Evolutionary conservation across 495 filamentous ascomycete genomes (phyloP).

Genomic region (Penicillium argentinense): DNA sequence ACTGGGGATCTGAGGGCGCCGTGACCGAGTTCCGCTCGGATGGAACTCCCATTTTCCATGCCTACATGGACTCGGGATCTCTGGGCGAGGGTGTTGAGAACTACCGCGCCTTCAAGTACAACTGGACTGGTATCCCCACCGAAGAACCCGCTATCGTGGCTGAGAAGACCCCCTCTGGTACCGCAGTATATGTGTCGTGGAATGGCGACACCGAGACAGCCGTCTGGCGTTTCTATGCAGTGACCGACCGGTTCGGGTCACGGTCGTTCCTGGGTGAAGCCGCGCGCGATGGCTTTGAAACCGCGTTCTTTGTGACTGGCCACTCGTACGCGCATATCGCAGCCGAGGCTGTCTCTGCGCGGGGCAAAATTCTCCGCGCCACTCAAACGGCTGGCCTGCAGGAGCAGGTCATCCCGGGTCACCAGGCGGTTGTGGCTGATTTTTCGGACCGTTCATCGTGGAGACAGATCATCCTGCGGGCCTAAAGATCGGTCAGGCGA

Average conservation of each 20-base stretch:
- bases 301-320: constrained; percentile 21
- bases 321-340: constrained; percentile 5
- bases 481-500: constrained; percentile 1
- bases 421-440: background rate
- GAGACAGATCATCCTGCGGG: constrained; percentile 13
- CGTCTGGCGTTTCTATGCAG: constrained; percentile 38
- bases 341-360: constrained; percentile 19
- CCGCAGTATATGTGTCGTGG: constrained; percentile 41
- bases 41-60: constrained; percentile 48
- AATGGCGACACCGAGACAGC: constrained; percentile 44
- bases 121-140: constrained; percentile 35
- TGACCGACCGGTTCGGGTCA: constrained; percentile 33
- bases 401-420: constrained; percentile 16
- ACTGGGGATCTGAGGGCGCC: constrained; percentile 55
- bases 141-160: constrained; percentile 37
- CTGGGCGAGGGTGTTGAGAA: constrained; percentile 36
- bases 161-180: constrained; percentile 26
- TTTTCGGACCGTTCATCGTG: constrained; percentile 1
- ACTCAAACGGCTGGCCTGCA: constrained; percentile 23
- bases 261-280: constrained; percentile 36
- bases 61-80: constrained; percentile 31
- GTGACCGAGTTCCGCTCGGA: constrained; percentile 53
- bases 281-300: constrained; percentile 39
- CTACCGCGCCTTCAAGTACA: constrained; percentile 36
- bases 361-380: constrained; percentile 26